These are phyloP conservation scores for Globisporangium solare DNA, from an alignment of 352 stramenopile genomes.

Conservation along the genomic window DNA sequence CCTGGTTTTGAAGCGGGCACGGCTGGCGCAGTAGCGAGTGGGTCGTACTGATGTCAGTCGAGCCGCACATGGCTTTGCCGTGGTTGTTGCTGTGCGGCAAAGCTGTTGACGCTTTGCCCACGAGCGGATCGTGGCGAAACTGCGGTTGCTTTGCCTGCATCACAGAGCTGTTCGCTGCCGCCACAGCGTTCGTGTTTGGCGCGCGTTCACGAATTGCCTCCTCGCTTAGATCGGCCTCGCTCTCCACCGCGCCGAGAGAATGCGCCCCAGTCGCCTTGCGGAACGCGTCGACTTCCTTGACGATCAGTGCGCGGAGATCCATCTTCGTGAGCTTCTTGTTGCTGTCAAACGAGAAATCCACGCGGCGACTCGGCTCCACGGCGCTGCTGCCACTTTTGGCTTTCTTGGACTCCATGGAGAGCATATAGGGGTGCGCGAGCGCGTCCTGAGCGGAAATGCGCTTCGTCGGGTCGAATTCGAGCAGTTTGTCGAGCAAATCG, in stretches of 20 bases:
- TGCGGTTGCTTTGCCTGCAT: conserved; percentile 5
- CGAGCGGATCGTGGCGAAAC: conserved; percentile 1
- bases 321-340: conserved; percentile 65
- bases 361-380: conserved; percentile 25
- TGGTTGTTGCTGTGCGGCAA: neutral
- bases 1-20: conserved; percentile 12
- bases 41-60: conserved; percentile 42
- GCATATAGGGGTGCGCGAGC: conserved; percentile 64
- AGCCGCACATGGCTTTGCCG: conserved; percentile 24
- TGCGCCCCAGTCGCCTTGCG: conserved; percentile 22
- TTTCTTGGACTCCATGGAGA: conserved; percentile 54
- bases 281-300: conserved; percentile 66
- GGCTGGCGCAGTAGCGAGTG: conserved; percentile 31
- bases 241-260: neutral
- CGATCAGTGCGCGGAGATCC: conserved; percentile 61
- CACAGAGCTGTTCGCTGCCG: neutral
- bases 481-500: conserved; percentile 55
- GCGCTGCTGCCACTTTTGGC: conserved; percentile 40
- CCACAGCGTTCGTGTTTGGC: neutral
- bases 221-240: conserved; percentile 5
- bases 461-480: conserved; percentile 60
- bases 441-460: conserved; percentile 58
- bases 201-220: conserved; percentile 12
- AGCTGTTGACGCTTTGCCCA: neutral
- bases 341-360: conserved; percentile 68